Evolutionary conservation across 169 alveolate genomes (phyloP).

Genomic region (Plasmodium malariae): DNA sequence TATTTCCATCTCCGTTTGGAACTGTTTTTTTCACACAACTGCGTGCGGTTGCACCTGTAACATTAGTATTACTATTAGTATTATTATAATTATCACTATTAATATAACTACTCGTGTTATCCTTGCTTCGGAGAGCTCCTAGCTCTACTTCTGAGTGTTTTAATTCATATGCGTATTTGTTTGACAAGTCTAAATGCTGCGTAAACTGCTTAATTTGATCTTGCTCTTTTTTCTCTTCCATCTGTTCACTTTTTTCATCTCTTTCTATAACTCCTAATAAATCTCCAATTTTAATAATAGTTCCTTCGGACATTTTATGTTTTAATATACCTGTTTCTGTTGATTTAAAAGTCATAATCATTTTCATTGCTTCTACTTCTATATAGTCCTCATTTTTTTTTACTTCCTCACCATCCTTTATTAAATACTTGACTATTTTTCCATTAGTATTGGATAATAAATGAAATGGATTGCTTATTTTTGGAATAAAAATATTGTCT

Average conservation of each 20-base stretch:
- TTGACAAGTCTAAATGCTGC: slow-evolving; percentile 68
- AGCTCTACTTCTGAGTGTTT: slow-evolving; percentile 1
- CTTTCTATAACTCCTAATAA: slow-evolving; percentile 79
- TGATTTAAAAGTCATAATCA: slow-evolving; percentile 85
- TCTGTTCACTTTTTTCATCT: slow-evolving; percentile 2
- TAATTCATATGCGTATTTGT: slow-evolving; percentile 62
- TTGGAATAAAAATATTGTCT: slow-evolving; percentile 65
- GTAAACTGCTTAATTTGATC: slow-evolving; percentile 22
- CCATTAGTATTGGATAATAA: slow-evolving; percentile 78
- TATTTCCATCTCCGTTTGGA: not conserved
- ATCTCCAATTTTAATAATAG: slow-evolving; percentile 85
- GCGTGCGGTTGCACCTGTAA: too few species aligned
- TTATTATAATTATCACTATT: slow-evolving; percentile 1
- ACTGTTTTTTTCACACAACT: too few species aligned
- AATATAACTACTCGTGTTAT: not conserved
- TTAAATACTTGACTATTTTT: slow-evolving; percentile 81
- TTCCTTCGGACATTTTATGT: slow-evolving; percentile 86
- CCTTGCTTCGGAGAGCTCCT: not conserved
- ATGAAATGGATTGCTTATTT: slow-evolving; percentile 62
- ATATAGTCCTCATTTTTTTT: slow-evolving; percentile 84
- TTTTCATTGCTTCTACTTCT: slow-evolving; percentile 90
- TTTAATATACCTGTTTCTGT: slow-evolving; percentile 84
- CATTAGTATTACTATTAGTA: not conserved
- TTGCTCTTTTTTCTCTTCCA: slow-evolving; percentile 9
- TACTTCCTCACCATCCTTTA: slow-evolving; percentile 81